Evolutionary conservation across 1,284 basidiomycete species (phyloP).

Genomic region (Xerocomus nothofagi): DNA sequence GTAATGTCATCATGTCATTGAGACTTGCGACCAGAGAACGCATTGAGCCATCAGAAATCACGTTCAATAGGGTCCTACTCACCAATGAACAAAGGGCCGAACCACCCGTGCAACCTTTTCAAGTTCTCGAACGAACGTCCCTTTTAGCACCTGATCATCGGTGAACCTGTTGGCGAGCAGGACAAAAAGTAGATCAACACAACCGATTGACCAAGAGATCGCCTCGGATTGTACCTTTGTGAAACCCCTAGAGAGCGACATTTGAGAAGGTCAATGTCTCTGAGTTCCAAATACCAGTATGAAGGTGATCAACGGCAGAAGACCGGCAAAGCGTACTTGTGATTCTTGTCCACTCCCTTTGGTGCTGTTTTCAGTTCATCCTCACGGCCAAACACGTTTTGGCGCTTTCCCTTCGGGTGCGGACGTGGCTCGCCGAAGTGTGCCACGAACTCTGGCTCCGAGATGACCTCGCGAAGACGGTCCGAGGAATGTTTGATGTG

Average conservation of each 20-base stretch:
- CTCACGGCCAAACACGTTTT: conserved; percentile 78
- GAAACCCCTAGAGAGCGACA: conserved; percentile 77
- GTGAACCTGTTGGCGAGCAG: conserved; percentile 55
- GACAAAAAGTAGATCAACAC: background rate
- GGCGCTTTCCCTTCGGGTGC: conserved; percentile 57
- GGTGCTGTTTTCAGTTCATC: conserved; percentile 86
- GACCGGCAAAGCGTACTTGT: conserved; percentile 46
- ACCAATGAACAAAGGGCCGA: conserved; percentile 84
- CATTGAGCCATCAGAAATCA: background rate
- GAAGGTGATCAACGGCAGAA: background rate
- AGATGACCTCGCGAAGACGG: conserved; percentile 67
- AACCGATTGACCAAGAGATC: background rate
- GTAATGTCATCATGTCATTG: conserved; percentile 65
- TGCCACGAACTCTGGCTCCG: conserved; percentile 62
- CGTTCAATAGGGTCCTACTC: conserved; percentile 30
- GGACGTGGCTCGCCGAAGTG: conserved; percentile 72
- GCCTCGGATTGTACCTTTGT: conserved; percentile 50
- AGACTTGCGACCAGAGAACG: conserved; percentile 44
- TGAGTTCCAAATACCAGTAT: conserved; percentile 27
- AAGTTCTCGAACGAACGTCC: conserved; percentile 61
- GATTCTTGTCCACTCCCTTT: conserved; percentile 82
- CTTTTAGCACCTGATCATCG: conserved; percentile 67
- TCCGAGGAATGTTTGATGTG: conserved; percentile 64
- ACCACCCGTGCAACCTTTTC: conserved; percentile 55
- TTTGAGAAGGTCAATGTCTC: conserved; percentile 86